A percentile compares a stretch with the other conserved stretches of the same genome.
Evolutionary conservation across 768 basidiomycete genomes (phyloP).

Genomic region (Boletus tomentosulus): DNA sequence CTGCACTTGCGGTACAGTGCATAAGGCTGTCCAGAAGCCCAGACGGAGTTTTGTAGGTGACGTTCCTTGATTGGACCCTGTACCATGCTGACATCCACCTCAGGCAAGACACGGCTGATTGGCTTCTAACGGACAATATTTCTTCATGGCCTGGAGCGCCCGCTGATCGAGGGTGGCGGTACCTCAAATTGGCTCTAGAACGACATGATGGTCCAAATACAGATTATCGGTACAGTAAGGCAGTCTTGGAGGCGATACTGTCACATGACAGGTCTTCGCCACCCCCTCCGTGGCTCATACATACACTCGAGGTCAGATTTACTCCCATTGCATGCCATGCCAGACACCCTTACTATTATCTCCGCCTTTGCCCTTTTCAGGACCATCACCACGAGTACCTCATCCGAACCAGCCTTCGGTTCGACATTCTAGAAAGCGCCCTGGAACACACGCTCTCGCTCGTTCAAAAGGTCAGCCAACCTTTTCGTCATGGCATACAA

Average conservation of each 20-base stretch:
- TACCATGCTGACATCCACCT: slow-evolving; percentile 4
- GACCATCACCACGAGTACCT: slow-evolving; percentile 79
- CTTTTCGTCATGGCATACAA: slow-evolving; percentile 1
- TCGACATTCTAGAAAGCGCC: slow-evolving; percentile 75
- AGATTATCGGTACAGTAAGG: slow-evolving; percentile 73
- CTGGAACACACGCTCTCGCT: slow-evolving; percentile 68
- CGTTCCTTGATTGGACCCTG: background rate
- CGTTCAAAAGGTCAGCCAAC: slow-evolving; percentile 60
- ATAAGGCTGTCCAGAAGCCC: slow-evolving; percentile 65
- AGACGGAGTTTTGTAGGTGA: slow-evolving; percentile 53
- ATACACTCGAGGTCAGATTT: slow-evolving; percentile 59
- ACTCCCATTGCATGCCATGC: background rate
- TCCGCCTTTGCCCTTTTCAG: slow-evolving; percentile 20
- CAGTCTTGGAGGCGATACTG: slow-evolving; percentile 72
- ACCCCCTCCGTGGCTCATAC: slow-evolving; percentile 82
- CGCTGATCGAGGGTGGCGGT: slow-evolving; percentile 81
- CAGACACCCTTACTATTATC: background rate
- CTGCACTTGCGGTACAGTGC: slow-evolving; percentile 72
- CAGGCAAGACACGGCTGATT: slow-evolving; percentile 72
- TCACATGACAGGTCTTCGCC: slow-evolving; percentile 53
- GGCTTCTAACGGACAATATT: slow-evolving; percentile 79
- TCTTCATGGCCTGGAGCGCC: slow-evolving; percentile 81
- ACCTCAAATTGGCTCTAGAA: slow-evolving; percentile 75
- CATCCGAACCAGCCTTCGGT: slow-evolving; percentile 72
- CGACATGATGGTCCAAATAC: slow-evolving; percentile 71